These are phyloP conservation scores for Cutaneotrichosporon sp. DNA, from an alignment of 1,284 basidiomycete species.

Conservation along the genomic window DNA sequence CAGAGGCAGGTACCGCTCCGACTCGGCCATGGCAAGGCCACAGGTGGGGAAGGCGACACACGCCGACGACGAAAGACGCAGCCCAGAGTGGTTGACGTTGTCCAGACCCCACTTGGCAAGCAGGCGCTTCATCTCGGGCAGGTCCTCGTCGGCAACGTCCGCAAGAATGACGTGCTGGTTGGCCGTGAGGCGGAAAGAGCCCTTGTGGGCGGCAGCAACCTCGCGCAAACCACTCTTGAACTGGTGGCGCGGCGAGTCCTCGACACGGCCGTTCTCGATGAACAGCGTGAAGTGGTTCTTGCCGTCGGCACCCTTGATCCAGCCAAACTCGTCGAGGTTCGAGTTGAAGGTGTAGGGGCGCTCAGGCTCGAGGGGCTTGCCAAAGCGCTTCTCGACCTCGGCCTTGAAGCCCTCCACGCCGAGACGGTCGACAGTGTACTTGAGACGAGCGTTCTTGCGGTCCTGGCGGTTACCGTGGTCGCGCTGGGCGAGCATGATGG, in stretches of 20 bases:
- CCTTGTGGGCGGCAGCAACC: constrained; percentile 90
- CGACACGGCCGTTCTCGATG: constrained; percentile 95
- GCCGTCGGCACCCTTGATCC: constrained; percentile 81
- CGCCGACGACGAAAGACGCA: constrained; percentile 81
- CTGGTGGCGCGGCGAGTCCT: constrained; percentile 81
- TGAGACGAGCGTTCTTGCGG: constrained; percentile 79
- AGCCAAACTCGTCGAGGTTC: constrained; percentile 93
- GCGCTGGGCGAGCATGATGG: constrained; percentile 87
- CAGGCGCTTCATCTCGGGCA: constrained; percentile 71
- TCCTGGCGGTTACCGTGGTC: constrained; percentile 91
- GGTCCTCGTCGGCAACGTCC: constrained; percentile 68
- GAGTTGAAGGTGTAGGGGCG: constrained; percentile 76
- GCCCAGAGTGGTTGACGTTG: constrained; percentile 71
- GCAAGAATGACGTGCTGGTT: constrained; percentile 94
- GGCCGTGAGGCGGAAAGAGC: constrained; percentile 82
- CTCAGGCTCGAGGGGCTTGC: constrained; percentile 68
- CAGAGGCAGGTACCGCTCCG: constrained; percentile 89
- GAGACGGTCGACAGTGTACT: constrained; percentile 97
- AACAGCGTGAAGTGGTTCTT: constrained; percentile 89
- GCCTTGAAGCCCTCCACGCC: constrained; percentile 77
- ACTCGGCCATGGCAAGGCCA: constrained; percentile 91
- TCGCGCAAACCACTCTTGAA: constrained; percentile 92
- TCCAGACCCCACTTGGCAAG: constrained; percentile 86
- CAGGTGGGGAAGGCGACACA: constrained; percentile 99
- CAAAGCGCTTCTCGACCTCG: constrained; percentile 85